Evolutionary conservation across 2,329 filamentous ascomycete species (phyloP).

Genomic region (Aspergillus costaricaensis): DNA sequence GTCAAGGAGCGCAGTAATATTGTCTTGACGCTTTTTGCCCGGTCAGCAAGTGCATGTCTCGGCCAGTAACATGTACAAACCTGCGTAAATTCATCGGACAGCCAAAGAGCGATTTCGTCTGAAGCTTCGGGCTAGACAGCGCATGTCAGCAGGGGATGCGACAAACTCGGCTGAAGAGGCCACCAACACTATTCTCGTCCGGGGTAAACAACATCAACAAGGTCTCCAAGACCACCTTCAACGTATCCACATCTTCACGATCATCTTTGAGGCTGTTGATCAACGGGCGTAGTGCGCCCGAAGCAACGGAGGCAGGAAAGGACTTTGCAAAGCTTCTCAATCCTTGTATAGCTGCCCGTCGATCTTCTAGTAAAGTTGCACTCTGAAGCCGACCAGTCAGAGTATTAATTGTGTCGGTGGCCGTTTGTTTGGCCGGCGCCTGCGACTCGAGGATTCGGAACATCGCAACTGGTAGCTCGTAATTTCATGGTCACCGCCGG

Average conservation of each 20-base stretch:
- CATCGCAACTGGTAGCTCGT: constrained; percentile 43
- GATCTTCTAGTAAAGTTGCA: constrained; percentile 89
- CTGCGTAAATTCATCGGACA: constrained; percentile 97
- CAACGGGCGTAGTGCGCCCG: constrained; percentile 82
- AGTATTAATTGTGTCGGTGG: constrained; percentile 88
- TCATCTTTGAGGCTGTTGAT: constrained; percentile 85
- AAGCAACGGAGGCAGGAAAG: constrained; percentile 93
- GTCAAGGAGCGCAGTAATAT: constrained; percentile 85
- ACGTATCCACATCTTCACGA: constrained; percentile 91
- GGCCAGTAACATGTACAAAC: constrained; percentile 43
- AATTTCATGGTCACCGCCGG: constrained; percentile 46
- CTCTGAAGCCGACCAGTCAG: constrained; percentile 84
- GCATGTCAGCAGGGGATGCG: constrained; percentile 24
- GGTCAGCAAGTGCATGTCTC: constrained; percentile 47
- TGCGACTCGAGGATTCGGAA: constrained; percentile 64
- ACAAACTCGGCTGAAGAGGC: constrained; percentile 6
- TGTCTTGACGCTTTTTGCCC: constrained; percentile 75
- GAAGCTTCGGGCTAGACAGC: constrained; percentile 77
- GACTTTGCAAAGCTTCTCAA: constrained; percentile 94
- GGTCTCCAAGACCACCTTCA: constrained; percentile 93
- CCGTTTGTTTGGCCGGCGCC: constrained; percentile 93
- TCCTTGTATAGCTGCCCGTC: constrained; percentile 87
- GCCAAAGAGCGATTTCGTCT: constrained; percentile 92
- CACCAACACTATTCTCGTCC: constrained; percentile 60
- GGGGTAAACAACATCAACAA: constrained; percentile 86